A percentile compares a stretch with the other conserved stretches of the same genome.
Evolutionary conservation across 192 early-diverging fungal species (phyloP).

Genomic region (Backusella circina): DNA sequence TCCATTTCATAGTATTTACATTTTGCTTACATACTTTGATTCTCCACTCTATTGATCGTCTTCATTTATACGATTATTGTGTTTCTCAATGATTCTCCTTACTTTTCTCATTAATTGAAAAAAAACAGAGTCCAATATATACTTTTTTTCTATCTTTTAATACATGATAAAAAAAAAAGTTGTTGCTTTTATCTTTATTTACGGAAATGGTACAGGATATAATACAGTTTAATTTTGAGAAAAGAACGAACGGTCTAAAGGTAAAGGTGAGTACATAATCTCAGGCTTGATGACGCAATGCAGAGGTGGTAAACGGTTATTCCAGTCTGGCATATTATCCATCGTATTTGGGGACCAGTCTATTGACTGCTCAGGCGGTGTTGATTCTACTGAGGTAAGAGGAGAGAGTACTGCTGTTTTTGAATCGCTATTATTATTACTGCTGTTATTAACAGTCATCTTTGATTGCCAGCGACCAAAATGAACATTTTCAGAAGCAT

Average conservation of each 20-base stretch:
- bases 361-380: not conserved
- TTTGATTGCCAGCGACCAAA: conserved; percentile 12
- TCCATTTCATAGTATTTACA: too few species aligned
- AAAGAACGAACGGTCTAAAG: conserved; percentile 4
- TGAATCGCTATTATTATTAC: not conserved
- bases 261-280: not conserved
- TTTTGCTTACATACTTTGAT: too few species aligned
- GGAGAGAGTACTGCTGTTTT: not conserved
- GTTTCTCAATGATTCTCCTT: too few species aligned
- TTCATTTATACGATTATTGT: too few species aligned
- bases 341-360: not conserved
- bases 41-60: too few species aligned
- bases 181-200: not conserved
- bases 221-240: conserved; percentile 3
- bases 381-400: not conserved
- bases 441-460: not conserved
- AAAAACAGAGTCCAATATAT: too few species aligned
- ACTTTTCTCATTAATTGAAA: too few species aligned
- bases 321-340: not conserved
- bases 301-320: not conserved
- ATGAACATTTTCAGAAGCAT: conserved; percentile 12
- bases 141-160: too few species aligned
- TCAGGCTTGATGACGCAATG: not conserved
- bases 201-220: not conserved
- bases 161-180: too few species aligned